These are phyloP conservation scores for Yamadazyma endophytica DNA, from an alignment of 805 yeast species.

Conservation along the genomic window DNA sequence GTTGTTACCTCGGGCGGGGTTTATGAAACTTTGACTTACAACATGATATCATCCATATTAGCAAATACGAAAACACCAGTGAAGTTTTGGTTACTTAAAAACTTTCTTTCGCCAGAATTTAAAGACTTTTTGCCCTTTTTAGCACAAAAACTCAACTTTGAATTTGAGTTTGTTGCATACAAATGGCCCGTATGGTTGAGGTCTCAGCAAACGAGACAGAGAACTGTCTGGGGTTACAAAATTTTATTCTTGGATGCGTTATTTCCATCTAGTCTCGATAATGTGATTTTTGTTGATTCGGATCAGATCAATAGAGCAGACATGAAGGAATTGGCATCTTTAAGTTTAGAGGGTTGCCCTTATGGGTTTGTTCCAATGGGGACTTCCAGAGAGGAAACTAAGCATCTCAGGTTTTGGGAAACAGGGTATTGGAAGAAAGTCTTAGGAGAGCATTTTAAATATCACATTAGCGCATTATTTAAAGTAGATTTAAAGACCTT, in stretches of 20 bases:
- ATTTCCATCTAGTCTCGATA: constrained; percentile 73
- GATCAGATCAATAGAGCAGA: constrained; percentile 80
- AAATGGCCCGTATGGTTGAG: constrained; percentile 93
- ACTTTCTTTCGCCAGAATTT: constrained; percentile 71
- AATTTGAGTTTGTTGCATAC: constrained; percentile 75
- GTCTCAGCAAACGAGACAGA: constrained; percentile 69
- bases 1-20: constrained; percentile 79
- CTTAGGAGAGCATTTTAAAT: constrained; percentile 54
- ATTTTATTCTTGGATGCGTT: constrained; percentile 81
- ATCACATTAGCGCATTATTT: constrained; percentile 82
- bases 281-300: constrained; percentile 82
- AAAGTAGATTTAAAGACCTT: constrained; percentile 72
- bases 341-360: constrained; percentile 75
- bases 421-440: constrained; percentile 81
- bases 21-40: constrained; percentile 68
- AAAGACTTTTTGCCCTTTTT: constrained; percentile 55
- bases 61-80: constrained; percentile 57
- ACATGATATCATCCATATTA: constrained; percentile 80
- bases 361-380: constrained; percentile 89
- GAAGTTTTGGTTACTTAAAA: constrained; percentile 84
- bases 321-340: constrained; percentile 58
- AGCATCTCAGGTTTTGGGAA: constrained; percentile 88
- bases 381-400: constrained; percentile 73
- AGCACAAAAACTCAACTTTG: constrained; percentile 56
- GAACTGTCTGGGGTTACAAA: constrained; percentile 87